These are phyloP conservation scores for Thecaphora frezii DNA, from an alignment of 1,284 basidiomycete genomes.

Conservation along the genomic window DNA sequence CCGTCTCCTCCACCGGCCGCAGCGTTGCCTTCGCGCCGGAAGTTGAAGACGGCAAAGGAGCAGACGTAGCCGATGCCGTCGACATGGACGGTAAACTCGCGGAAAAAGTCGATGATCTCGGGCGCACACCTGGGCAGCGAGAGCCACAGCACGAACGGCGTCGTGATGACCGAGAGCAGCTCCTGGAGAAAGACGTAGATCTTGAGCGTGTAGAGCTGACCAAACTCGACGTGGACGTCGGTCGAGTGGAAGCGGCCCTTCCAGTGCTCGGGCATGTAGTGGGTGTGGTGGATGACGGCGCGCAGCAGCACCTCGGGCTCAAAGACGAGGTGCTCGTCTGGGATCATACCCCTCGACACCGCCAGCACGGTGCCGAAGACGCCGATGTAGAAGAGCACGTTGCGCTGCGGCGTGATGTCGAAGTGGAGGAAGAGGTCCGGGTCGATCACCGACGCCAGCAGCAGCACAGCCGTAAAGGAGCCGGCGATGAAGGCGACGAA, in stretches of 20 bases:
- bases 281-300: slow-evolving; percentile 87
- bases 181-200: slow-evolving; percentile 77
- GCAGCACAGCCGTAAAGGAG: slow-evolving; percentile 89
- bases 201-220: slow-evolving; percentile 51
- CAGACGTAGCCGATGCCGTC: slow-evolving; percentile 95
- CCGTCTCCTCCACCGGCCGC: not conserved
- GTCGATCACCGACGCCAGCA: slow-evolving; percentile 86
- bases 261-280: slow-evolving; percentile 93
- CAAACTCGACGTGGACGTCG: slow-evolving; percentile 45
- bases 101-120: slow-evolving; percentile 50
- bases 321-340: slow-evolving; percentile 85
- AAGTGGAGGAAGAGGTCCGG: slow-evolving; percentile 84
- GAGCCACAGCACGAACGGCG: slow-evolving; percentile 90
- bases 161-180: slow-evolving; percentile 83
- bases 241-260: slow-evolving; percentile 78
- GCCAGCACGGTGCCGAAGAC: slow-evolving; percentile 85
- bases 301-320: slow-evolving; percentile 89
- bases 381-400: slow-evolving; percentile 87
- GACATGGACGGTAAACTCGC: slow-evolving; percentile 85
- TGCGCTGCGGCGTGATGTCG: slow-evolving; percentile 88
- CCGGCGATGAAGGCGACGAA: slow-evolving; percentile 95
- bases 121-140: slow-evolving; percentile 84
- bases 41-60: slow-evolving; percentile 96
- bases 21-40: slow-evolving; percentile 65
- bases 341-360: slow-evolving; percentile 89